A percentile compares a stretch with the other conserved stretches of the same genome.
phyloP scores from a whole-genome alignment of 2,329 filamentous ascomycete genomes.

The Pyricularia pennisetigena region DNA sequence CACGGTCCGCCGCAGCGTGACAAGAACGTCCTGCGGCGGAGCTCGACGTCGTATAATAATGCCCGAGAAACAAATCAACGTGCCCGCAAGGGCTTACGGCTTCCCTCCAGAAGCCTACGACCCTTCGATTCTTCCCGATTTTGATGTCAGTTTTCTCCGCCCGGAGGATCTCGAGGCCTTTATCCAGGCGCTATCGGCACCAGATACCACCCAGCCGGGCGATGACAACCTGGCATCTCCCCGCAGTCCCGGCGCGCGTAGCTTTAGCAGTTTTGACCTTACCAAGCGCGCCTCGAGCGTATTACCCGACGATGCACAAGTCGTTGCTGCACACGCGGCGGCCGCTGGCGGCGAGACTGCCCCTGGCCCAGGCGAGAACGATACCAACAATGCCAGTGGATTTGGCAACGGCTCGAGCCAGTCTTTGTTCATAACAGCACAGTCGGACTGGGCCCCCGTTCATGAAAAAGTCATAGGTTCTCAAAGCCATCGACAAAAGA shows the following conservation, averaged over 20 bases:
- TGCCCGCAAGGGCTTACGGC: slow-evolving; percentile 36
- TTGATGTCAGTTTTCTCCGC: slow-evolving; percentile 65
- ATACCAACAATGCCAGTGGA: slow-evolving; percentile 7
- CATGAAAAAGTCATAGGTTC: slow-evolving; percentile 50
- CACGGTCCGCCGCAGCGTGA: neutral
- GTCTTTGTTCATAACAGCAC: slow-evolving; percentile 65
- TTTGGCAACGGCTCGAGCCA: slow-evolving; percentile 7
- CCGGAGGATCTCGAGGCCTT: slow-evolving; percentile 69
- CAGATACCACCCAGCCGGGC: slow-evolving; percentile 60
- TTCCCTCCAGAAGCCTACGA: slow-evolving; percentile 58
- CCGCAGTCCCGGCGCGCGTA: slow-evolving; percentile 24
- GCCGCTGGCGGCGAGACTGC: slow-evolving; percentile 25
- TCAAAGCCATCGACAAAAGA: neutral
- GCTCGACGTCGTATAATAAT: neutral
- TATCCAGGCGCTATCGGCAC: slow-evolving; percentile 69
- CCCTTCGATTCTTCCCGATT: slow-evolving; percentile 63
- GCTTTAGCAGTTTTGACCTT: slow-evolving; percentile 27
- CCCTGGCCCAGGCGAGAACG: slow-evolving; percentile 4
- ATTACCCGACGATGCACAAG: slow-evolving; percentile 21
- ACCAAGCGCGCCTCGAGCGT: slow-evolving; percentile 30
- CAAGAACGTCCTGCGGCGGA: slow-evolving; percentile 1
- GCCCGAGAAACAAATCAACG: slow-evolving; percentile 10
- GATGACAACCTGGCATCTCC: slow-evolving; percentile 38
- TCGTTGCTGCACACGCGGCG: slow-evolving; percentile 27
- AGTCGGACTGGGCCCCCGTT: slow-evolving; percentile 93